Percentiles rank a stretch among this genome's conserved stretches.
Evolutionary conservation across 495 filamentous ascomycete genomes (phyloP).

Genomic region (Penicillium waksmanii): DNA sequence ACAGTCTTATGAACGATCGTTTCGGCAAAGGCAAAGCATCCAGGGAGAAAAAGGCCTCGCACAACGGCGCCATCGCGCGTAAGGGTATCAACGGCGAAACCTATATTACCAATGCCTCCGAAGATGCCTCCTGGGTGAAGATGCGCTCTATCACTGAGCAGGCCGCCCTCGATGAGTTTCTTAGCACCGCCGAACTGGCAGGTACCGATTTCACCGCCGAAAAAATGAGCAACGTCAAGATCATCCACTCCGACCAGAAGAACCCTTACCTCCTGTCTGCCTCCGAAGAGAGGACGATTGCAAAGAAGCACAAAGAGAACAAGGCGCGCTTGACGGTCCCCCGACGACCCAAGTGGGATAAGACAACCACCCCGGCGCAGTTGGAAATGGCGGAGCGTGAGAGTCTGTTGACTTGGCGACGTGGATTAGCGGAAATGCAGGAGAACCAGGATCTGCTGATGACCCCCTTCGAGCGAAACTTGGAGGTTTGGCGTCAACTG

Average conservation of each 20-base stretch:
- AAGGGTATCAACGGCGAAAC: constrained; percentile 49
- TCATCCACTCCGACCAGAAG: constrained; percentile 92
- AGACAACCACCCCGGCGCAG: constrained; percentile 76
- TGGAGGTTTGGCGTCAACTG: constrained; percentile 97
- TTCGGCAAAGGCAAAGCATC: constrained; percentile 86
- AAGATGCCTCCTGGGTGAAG: constrained; percentile 64
- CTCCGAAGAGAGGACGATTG: constrained; percentile 76
- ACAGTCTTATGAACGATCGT: constrained; percentile 89
- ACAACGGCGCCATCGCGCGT: constrained; percentile 58
- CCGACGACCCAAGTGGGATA: constrained; percentile 85
- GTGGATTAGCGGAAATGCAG: constrained; percentile 88
- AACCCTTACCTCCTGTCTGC: constrained; percentile 93
- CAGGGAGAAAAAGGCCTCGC: constrained; percentile 67
- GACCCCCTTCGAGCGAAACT: constrained; percentile 97
- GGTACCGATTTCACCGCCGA: constrained; percentile 98
- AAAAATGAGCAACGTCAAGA: constrained; percentile 98
- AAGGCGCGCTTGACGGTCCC: constrained; percentile 82
- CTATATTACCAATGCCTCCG: constrained; percentile 50
- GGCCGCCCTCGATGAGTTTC: constrained; percentile 86
- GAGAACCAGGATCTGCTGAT: constrained; percentile 92
- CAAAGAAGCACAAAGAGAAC: constrained; percentile 82
- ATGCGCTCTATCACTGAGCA: constrained; percentile 99
- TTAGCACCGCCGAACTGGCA: constrained; percentile 88
- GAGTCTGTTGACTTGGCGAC: constrained; percentile 84
- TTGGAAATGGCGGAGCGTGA: constrained; percentile 80